Evolutionary conservation across 192 early-diverging fungal species (phyloP), one percentile per base, ranked within the genome.

Genomic region (Entomortierella beljakovae): DNA sequence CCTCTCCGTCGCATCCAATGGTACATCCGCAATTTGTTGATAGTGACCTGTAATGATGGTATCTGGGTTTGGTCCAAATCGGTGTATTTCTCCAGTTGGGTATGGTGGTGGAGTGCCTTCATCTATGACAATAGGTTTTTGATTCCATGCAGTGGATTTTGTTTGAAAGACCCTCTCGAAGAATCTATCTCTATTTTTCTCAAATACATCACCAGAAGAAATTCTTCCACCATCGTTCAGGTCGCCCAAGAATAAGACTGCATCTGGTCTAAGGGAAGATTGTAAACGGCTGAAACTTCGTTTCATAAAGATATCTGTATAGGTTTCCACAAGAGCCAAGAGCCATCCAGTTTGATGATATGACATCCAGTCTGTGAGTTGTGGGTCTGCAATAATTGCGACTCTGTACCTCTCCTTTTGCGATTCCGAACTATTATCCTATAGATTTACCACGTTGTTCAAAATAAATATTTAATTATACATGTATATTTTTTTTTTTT

Each of bases 281-380:
- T 91, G 86, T 13, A 97, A 37, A 7, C 87, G 69, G 20, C 55
- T 65, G 75, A 94, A 98, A 62, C 94, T 94, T 7, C 92, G 88
- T 61, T 85, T 84, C 89, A 97, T 92, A 76, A 94, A 97, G 0
- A 94, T 80, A 64, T 96, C 96, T 13, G 92, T 94, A 76, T 92
- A 95, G 57, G 93, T 93, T 70, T 97, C 88, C 8, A 87, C 86
- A 4, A 92, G 28, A 11, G 61, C 68, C 7, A 95, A 84, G 0
- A 90, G 33, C 2, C 90, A 33, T 0, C 93, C 93, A 11, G 84
- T 74, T 42, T 91, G 90, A 4, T 84, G 75, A 69, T 99, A 99
- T 11, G 96, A 97, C 70, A 92, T 92, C 35, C 90, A 83, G 75
- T 97, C 97, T 38, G 95, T 96, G 43, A 99, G 87, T 70, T 99